These are phyloP conservation scores for Daldinia bambusicola DNA, from an alignment of 495 filamentous ascomycete species.

Conservation along the genomic window DNA sequence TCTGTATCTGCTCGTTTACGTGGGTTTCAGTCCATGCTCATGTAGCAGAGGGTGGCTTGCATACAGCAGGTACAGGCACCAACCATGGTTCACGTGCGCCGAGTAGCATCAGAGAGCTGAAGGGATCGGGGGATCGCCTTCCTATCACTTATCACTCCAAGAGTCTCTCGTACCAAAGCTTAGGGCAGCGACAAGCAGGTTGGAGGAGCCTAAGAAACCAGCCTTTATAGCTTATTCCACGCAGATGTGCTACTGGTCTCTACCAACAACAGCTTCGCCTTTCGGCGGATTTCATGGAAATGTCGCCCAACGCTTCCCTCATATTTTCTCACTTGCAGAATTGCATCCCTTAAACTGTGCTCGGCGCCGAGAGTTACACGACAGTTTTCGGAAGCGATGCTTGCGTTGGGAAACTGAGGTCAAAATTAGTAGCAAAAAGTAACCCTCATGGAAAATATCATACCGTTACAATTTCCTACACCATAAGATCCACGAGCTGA, in stretches of 20 bases:
- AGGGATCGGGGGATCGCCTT: neutral
- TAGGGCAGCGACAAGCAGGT: neutral
- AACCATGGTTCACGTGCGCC: slow-evolving; percentile 21
- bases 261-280: neutral
- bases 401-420: slow-evolving; percentile 25
- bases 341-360: slow-evolving; percentile 12
- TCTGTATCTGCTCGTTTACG: slow-evolving; percentile 1
- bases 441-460: slow-evolving; percentile 20
- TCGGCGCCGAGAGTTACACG: slow-evolving; percentile 1
- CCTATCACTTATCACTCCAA: neutral
- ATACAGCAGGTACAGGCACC: slow-evolving; percentile 11
- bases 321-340: slow-evolving; percentile 17
- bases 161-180: neutral
- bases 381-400: slow-evolving; percentile 7
- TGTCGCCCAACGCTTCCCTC: neutral
- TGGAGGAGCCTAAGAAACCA: neutral
- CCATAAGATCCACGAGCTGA: slow-evolving; percentile 18
- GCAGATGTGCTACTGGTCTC: neutral
- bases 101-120: slow-evolving; percentile 10
- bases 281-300: neutral
- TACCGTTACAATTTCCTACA: slow-evolving; percentile 22
- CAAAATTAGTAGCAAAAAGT: slow-evolving; percentile 38
- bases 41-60: slow-evolving; percentile 8
- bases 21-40: slow-evolving; percentile 4
- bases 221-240: no score